Evolutionary conservation across 2,329 filamentous ascomycete species (phyloP).

Genomic region (Lasiodiplodia citricola): DNA sequence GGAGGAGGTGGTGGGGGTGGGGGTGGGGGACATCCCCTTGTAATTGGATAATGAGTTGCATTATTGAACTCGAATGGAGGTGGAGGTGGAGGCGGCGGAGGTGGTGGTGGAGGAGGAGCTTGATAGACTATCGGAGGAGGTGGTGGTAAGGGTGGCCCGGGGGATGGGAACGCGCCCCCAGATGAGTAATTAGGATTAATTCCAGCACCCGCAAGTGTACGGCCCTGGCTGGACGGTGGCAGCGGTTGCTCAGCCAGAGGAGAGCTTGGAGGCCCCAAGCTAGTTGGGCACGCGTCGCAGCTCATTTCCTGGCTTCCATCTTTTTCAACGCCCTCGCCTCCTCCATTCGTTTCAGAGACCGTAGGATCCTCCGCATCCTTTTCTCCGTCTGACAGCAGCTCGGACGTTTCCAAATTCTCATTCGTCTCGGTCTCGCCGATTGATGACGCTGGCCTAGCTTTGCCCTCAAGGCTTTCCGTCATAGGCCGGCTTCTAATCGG

Average conservation of each 20-base stretch:
- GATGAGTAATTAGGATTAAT: not conserved
- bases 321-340: not conserved
- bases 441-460: not conserved
- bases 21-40: not conserved
- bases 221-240: not conserved
- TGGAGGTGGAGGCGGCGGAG: not conserved
- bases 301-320: not conserved
- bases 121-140: not conserved
- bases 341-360: not conserved
- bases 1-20: not conserved
- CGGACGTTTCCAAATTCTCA: not conserved
- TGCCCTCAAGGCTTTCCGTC: not conserved
- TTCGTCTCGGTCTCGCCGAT: not conserved
- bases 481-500: not conserved
- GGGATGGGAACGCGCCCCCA: not conserved
- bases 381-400: not conserved
- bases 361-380: not conserved
- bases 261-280: not conserved
- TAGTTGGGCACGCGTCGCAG: not conserved
- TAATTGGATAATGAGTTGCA: not conserved
- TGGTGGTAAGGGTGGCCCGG: not conserved
- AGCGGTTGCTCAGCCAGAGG: not conserved
- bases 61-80: not conserved
- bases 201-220: not conserved
- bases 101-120: not conserved